Percentiles rank a stretch among this genome's conserved stretches.
phyloP scores from a whole-genome alignment of 2,329 filamentous ascomycete species.

The Trichothecium roseum region DNA sequence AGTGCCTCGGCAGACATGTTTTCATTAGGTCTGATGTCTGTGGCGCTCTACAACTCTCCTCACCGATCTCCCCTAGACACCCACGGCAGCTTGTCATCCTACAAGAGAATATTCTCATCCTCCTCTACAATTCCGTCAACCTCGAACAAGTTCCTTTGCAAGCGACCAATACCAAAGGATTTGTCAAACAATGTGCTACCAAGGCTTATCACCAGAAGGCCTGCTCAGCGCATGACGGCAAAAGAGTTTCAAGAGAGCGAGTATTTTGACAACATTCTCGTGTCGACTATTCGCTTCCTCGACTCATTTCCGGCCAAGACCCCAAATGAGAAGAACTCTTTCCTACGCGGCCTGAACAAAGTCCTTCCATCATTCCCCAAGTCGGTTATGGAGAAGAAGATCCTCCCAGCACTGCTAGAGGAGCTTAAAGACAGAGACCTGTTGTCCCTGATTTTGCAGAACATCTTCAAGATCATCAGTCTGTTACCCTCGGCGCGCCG shows the following conservation, averaged over 20 bases:
- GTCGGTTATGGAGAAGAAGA: constrained; percentile 88
- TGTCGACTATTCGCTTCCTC: constrained; percentile 91
- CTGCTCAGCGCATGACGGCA: constrained; percentile 78
- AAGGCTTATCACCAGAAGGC: constrained; percentile 73
- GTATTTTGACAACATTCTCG: constrained; percentile 94
- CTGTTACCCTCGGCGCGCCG: constrained; percentile 67
- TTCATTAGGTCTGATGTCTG: constrained; percentile 77
- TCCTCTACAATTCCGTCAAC: constrained; percentile 69
- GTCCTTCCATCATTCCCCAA: constrained; percentile 88
- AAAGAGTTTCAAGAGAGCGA: constrained; percentile 89
- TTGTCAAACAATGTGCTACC: constrained; percentile 69
- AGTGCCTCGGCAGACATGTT: constrained; percentile 85
- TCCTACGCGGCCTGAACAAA: constrained; percentile 78
- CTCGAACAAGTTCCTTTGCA: constrained; percentile 76
- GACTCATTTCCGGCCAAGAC: constrained; percentile 89
- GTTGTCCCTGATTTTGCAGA: constrained; percentile 75
- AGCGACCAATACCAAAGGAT: constrained; percentile 69
- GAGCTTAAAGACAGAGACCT: constrained; percentile 90
- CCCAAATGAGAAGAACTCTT: constrained; percentile 78
- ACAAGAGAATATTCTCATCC: constrained; percentile 73
- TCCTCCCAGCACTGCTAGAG: constrained; percentile 79
- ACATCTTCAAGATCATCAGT: constrained; percentile 82
- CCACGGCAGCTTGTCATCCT: constrained; percentile 70
- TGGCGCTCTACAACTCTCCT: constrained; percentile 90
- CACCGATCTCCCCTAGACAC: constrained; percentile 79